A percentile compares a stretch with the other conserved stretches of the same genome.
Conservation (phyloP, 2,329 filamentous ascomycete species). For the Cryphonectria nitschkei region DNA sequence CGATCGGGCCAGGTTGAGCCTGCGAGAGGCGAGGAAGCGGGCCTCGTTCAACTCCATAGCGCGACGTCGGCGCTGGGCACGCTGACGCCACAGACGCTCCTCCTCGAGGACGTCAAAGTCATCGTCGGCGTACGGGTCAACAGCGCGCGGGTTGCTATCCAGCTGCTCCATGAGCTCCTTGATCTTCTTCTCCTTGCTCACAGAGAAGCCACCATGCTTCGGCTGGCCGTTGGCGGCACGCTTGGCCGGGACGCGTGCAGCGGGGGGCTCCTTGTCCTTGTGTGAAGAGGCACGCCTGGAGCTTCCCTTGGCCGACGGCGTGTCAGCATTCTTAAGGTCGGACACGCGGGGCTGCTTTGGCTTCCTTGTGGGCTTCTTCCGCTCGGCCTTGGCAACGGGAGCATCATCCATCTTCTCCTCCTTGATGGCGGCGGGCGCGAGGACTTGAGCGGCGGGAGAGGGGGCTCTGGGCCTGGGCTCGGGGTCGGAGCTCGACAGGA, state of each 20-base stretch:
- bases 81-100: conserved; percentile 55
- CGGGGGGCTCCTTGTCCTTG: conserved; percentile 46
- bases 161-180: conserved; percentile 62
- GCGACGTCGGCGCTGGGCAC: conserved; percentile 67
- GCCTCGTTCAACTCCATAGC: conserved; percentile 67
- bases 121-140: conserved; percentile 48
- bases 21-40: conserved; percentile 65
- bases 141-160: conserved; percentile 45
- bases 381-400: conserved; percentile 34
- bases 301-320: conserved; percentile 49
- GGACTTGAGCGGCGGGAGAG: conserved; percentile 11
- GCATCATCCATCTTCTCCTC: conserved; percentile 29
- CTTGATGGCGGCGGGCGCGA: conserved; percentile 27
- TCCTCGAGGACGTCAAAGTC: conserved; percentile 49
- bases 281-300: conserved; percentile 53
- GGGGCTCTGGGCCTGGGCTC: conserved; percentile 54
- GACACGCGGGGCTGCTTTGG: conserved; percentile 55
- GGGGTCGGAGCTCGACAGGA: conserved; percentile 80
- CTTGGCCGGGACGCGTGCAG: conserved; percentile 56
- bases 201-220: conserved; percentile 52
- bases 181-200: conserved; percentile 71
- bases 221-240: conserved; percentile 63
- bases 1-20: conserved; percentile 61
- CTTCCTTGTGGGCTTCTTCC: conserved; percentile 44
- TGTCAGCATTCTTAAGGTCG: conserved; percentile 53